Percentiles rank a stretch among this genome's conserved stretches.
Evolutionary conservation across 2,329 filamentous ascomycete genomes (phyloP).

Genomic region (Beauveria australis): DNA sequence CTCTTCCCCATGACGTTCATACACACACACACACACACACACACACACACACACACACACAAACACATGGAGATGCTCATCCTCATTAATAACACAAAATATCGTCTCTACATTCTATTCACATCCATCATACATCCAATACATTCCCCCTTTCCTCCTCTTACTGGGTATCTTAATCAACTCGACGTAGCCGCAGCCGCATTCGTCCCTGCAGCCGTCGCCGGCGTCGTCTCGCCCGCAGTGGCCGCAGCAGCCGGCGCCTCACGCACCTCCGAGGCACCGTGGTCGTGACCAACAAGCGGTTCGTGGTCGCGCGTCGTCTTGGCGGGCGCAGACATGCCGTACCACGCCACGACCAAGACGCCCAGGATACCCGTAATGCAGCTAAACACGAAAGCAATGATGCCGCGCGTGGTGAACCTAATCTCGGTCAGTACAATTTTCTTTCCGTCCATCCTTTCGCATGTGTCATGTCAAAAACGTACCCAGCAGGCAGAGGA

Average conservation of each 20-base stretch:
- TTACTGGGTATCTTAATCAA: constrained; percentile 3
- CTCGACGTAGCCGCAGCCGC: background rate
- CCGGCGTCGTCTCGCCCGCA: background rate
- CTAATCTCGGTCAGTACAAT: constrained; percentile 19
- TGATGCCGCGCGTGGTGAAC: constrained; percentile 62
- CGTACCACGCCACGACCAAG: constrained; percentile 59
- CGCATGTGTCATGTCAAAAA: constrained; percentile 6
- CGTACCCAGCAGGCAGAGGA: constrained; percentile 54
- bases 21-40: background rate
- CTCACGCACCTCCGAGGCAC: background rate
- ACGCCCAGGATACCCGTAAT: constrained; percentile 62
- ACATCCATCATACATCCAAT: background rate
- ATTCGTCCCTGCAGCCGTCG: background rate
- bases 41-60: background rate
- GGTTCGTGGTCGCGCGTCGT: background rate
- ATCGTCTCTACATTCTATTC: background rate
- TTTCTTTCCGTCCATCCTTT: background rate
- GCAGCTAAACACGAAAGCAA: constrained; percentile 66
- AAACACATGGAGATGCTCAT: background rate
- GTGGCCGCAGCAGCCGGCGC: background rate
- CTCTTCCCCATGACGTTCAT: no score
- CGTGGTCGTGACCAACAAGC: background rate
- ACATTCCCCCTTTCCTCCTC: background rate
- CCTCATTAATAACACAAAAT: background rate
- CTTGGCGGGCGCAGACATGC: constrained; percentile 28